Evolutionary conservation across 371 early-diverging fungal species (phyloP).

Genomic region (Cladochytrium tenue): DNA sequence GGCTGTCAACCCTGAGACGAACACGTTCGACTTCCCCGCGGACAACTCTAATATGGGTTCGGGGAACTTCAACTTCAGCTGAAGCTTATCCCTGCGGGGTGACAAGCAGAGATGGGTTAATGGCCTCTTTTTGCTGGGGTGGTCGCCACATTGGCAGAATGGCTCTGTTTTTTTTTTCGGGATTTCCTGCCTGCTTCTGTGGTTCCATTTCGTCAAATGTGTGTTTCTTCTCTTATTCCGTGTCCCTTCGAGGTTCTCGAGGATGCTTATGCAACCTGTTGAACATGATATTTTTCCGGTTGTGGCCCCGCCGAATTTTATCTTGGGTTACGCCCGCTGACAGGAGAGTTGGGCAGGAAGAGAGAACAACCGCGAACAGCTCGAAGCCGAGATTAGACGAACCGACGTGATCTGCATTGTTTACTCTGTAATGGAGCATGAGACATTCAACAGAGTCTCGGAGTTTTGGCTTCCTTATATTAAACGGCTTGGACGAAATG

Average conservation of each 20-base stretch:
- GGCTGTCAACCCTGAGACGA: not conserved
- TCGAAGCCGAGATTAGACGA: conserved; percentile 88
- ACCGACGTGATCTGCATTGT: conserved; percentile 96
- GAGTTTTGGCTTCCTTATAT: conserved; percentile 91
- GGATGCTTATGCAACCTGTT: too few species aligned
- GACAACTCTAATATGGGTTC: not conserved
- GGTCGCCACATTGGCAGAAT: too few species aligned
- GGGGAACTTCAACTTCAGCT: not conserved
- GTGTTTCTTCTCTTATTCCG: too few species aligned
- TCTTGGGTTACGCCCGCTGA: not conserved
- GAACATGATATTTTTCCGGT: too few species aligned
- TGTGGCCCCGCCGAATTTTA: too few species aligned
- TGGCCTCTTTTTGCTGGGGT: too few species aligned
- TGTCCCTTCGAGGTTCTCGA: too few species aligned
- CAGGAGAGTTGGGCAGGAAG: conserved; percentile 57
- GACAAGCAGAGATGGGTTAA: too few species aligned
- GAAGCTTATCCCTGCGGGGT: too few species aligned
- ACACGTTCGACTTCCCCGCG: not conserved
- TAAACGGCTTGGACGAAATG: conserved; percentile 85
- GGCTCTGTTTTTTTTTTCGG: too few species aligned
- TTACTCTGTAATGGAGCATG: conserved; percentile 82
- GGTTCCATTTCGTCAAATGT: too few species aligned
- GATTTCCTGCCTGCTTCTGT: too few species aligned
- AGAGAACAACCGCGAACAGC: conserved; percentile 79
- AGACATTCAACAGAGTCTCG: conserved; percentile 80